A percentile compares a stretch with the other conserved stretches of the same genome.
Conservation (phyloP, 208 protist genomes). For the Lotmaria passim region DNA sequence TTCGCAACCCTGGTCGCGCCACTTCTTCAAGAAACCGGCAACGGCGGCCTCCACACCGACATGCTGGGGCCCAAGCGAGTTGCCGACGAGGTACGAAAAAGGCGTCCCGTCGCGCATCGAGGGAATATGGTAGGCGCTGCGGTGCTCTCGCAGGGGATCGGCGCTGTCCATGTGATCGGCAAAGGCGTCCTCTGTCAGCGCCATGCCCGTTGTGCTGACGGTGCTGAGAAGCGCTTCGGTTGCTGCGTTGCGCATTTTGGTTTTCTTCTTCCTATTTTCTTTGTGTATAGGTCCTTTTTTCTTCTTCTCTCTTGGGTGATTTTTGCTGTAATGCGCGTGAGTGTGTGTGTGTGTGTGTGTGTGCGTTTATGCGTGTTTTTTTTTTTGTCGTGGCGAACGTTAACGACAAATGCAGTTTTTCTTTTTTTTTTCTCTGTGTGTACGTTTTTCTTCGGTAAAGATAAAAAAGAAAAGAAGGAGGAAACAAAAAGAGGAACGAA, state of each 20-base stretch:
- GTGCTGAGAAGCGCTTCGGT: constrained; percentile 60
- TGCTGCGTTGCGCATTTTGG: constrained; percentile 68
- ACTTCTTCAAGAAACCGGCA: constrained; percentile 83
- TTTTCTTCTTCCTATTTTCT: background rate
- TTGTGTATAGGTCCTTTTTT: background rate
- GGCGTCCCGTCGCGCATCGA: constrained; percentile 39
- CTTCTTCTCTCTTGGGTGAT: background rate
- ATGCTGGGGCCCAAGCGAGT: constrained; percentile 90
- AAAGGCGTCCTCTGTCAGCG: constrained; percentile 74
- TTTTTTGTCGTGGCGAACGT: too few relatives aligned
- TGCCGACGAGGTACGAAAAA: constrained; percentile 12
- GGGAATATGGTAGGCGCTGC: constrained; percentile 65
- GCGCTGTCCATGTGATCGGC: constrained; percentile 66
- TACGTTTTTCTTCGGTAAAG: background rate
- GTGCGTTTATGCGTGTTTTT: background rate
- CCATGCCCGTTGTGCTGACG: constrained; percentile 50
- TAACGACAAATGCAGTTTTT: too few relatives aligned
- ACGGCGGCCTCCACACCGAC: constrained; percentile 63
- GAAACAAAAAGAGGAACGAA: background rate
- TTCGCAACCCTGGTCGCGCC: constrained; percentile 83
- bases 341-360: background rate
- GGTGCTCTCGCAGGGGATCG: constrained; percentile 72
- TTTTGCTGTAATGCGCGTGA: background rate
- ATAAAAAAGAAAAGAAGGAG: background rate
- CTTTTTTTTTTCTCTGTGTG: background rate